phyloP scores from a whole-genome alignment of 805 yeast species.

The Starmerella bombi region DNA sequence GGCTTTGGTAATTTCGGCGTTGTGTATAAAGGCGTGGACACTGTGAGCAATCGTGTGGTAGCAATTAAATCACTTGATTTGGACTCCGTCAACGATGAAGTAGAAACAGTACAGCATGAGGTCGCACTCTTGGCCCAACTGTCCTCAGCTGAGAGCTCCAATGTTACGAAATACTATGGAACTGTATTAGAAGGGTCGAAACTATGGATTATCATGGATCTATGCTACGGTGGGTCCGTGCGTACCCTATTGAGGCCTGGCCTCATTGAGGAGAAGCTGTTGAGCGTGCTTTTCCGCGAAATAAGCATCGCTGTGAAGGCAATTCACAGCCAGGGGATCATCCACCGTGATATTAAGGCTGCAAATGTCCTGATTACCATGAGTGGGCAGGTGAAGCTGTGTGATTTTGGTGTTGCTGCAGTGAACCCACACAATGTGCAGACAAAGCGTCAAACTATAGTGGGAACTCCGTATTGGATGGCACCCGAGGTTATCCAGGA shows the following conservation, averaged over 20 bases:
- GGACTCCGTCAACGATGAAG: constrained; percentile 90
- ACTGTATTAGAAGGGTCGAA: constrained; percentile 78
- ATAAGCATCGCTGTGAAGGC: constrained; percentile 59
- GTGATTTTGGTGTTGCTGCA: constrained; percentile 98
- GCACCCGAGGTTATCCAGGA: constrained; percentile 37
- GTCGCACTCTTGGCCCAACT: constrained; percentile 72
- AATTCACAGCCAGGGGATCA: constrained; percentile 80
- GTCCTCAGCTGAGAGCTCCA: constrained; percentile 57
- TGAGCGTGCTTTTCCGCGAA: constrained; percentile 77
- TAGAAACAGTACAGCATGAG: constrained; percentile 86
- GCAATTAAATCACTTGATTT: constrained; percentile 88
- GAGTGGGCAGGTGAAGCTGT: constrained; percentile 78
- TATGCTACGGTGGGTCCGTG: constrained; percentile 92
- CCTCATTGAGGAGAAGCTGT: constrained; percentile 66
- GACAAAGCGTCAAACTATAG: constrained; percentile 77
- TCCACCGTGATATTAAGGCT: constrained; percentile 92
- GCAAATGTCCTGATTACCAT: constrained; percentile 84
- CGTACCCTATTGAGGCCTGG: constrained; percentile 81
- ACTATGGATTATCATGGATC: constrained; percentile 95
- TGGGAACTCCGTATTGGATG: constrained; percentile 51
- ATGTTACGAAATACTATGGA: constrained; percentile 85
- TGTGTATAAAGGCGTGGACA: constrained; percentile 65
- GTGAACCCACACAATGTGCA: constrained; percentile 60
- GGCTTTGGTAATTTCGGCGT: constrained; percentile 97
- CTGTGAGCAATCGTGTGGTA: constrained; percentile 55